Percentiles rank a stretch among this genome's conserved stretches.
Conservation (phyloP, 345 rosid species). For the Gossypium raimondii region DNA sequence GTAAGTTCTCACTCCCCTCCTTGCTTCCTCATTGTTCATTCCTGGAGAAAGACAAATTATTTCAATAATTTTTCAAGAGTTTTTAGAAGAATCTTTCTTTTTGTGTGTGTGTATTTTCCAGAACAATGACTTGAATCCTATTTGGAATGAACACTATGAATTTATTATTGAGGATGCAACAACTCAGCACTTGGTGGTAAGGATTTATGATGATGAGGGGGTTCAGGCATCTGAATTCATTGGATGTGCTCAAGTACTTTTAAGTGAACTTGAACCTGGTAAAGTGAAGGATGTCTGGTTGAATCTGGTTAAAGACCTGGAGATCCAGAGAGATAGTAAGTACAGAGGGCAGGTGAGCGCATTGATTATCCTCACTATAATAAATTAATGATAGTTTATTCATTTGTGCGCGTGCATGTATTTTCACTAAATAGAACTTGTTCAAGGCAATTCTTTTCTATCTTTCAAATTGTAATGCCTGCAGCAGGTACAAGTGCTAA, state of each 20-base stretch:
- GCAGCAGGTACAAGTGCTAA: background rate
- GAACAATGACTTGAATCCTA: slow-evolving; percentile 93
- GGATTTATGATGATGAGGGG: slow-evolving; percentile 89
- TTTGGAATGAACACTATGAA: slow-evolving; percentile 97
- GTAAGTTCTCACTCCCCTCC: slow-evolving; percentile 40
- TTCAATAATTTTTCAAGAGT: background rate
- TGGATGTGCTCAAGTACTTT: slow-evolving; percentile 77
- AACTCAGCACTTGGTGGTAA: slow-evolving; percentile 88
- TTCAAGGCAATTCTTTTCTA: background rate
- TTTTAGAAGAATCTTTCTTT: slow-evolving; percentile 7
- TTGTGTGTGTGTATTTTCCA: slow-evolving; percentile 22
- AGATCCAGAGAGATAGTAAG: slow-evolving; percentile 87
- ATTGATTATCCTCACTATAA: background rate
- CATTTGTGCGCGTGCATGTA: background rate
- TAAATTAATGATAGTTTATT: background rate
- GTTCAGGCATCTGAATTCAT: slow-evolving; percentile 77
- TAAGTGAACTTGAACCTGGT: slow-evolving; percentile 89
- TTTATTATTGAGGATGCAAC: slow-evolving; percentile 82
- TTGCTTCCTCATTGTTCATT: background rate
- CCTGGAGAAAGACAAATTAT: background rate
- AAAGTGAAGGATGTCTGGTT: slow-evolving; percentile 98
- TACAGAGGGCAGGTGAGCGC: slow-evolving; percentile 76
- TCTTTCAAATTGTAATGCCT: background rate
- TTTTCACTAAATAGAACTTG: slow-evolving; percentile 1
- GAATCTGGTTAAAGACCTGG: slow-evolving; percentile 94